Conservation (phyloP, 257 asterid species). For the Petunia secreta region DNA sequence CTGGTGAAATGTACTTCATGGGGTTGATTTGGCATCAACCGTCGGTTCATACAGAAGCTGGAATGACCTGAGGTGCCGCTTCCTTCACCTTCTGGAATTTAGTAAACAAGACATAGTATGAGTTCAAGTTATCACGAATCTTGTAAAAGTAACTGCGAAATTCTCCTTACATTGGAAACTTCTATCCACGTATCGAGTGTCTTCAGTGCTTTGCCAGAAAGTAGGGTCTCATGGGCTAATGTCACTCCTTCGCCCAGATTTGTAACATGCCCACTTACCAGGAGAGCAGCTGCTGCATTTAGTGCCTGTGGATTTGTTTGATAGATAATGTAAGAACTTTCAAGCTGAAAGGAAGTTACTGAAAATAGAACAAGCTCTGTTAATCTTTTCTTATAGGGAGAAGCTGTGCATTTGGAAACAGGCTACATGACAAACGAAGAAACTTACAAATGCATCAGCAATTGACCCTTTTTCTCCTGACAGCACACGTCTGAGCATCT, state of each 20-base stretch:
- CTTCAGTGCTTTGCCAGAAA: conserved; percentile 71
- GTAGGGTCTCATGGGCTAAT: conserved; percentile 65
- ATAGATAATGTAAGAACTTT: background rate
- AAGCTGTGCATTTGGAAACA: background rate
- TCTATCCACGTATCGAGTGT: conserved; percentile 76
- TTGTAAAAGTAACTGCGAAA: background rate
- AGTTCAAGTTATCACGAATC: background rate
- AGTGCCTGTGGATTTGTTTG: conserved; percentile 53
- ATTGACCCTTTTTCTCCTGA: conserved; percentile 76
- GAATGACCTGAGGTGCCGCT: conserved; percentile 2
- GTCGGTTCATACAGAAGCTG: background rate
- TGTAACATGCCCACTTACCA: conserved; percentile 70
- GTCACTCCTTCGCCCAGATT: conserved; percentile 71
- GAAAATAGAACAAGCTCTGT: background rate
- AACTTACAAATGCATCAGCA: conserved; percentile 82
- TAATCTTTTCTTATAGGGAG: background rate
- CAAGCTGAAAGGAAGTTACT: conserved; percentile 10
- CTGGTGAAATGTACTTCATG: background rate
- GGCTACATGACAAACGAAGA: background rate
- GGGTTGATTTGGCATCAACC: background rate
- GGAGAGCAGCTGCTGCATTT: conserved; percentile 89
- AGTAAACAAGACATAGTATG: conserved; percentile 1
- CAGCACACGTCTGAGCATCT: conserved; percentile 60
- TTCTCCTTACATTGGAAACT: conserved; percentile 64
- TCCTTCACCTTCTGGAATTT: conserved; percentile 18